These are phyloP conservation scores for Ceratonia siliqua DNA, from an alignment of 306 rosid species.

Conservation along the genomic window DNA sequence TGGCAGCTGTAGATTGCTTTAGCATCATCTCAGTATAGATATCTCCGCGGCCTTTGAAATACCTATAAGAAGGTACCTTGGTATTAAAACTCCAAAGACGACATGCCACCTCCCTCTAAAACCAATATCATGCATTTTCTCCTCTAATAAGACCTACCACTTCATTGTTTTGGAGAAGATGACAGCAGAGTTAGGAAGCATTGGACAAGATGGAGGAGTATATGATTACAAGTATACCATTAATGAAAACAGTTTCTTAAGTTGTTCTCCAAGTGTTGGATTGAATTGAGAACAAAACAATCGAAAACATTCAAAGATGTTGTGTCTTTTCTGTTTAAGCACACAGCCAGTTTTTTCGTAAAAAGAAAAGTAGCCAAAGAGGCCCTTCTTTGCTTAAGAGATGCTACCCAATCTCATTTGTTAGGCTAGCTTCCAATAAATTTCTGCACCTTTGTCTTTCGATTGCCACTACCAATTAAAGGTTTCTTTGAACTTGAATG, in stretches of 20 bases:
- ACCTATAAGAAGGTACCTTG: too few species aligned
- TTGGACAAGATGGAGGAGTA: neutral
- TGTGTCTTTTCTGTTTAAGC: neutral
- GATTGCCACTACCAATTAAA: neutral
- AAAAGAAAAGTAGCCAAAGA: neutral
- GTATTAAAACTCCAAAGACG: too few species aligned
- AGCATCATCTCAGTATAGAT: too few species aligned
- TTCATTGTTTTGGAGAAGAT: neutral
- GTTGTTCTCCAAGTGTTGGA: neutral
- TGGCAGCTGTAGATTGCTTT: too few species aligned
- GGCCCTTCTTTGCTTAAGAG: neutral
- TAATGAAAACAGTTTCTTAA: neutral
- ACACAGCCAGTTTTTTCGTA: neutral
- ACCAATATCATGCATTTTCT: too few species aligned
- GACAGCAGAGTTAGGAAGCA: neutral
- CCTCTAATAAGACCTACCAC: neutral
- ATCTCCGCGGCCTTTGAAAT: too few species aligned
- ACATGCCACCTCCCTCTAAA: too few species aligned
- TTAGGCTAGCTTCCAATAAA: neutral
- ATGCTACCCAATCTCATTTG: conserved; percentile 6
- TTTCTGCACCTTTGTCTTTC: neutral
- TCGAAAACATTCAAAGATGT: neutral
- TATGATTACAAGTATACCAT: neutral
- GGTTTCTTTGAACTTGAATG: neutral
- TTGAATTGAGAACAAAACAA: neutral